phyloP scores from a whole-genome alignment of 2,329 filamentous ascomycete species.

The Botrytis aclada region DNA sequence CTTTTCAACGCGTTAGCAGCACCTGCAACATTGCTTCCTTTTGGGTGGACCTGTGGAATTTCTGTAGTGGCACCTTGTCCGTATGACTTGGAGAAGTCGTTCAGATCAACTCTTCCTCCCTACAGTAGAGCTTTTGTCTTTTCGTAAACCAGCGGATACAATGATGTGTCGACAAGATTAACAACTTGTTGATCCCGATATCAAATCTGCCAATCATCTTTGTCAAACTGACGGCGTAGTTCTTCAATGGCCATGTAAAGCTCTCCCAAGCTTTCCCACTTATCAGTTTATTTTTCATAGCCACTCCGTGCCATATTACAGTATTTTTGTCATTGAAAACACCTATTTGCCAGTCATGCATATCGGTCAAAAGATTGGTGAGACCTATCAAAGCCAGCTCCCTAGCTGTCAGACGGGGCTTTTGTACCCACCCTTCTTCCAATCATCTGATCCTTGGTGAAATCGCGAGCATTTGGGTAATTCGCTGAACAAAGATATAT shows the following conservation, averaged over 20 bases:
- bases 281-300: neutral
- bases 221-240: neutral
- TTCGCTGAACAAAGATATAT: neutral
- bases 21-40: neutral
- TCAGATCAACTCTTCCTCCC: neutral
- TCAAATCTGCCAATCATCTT: neutral
- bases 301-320: neutral
- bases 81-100: neutral
- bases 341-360: neutral
- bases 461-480: neutral
- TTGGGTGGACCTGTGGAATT: neutral
- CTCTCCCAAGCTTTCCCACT: neutral
- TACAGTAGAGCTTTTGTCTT: neutral
- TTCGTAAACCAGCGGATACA: neutral
- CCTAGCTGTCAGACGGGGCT: neutral
- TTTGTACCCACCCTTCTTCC: neutral
- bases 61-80: neutral
- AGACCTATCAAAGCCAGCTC: neutral
- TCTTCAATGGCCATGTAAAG: neutral
- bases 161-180: neutral
- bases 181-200: neutral
- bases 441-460: neutral
- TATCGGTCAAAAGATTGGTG: neutral
- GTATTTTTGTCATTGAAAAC: neutral
- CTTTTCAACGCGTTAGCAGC: neutral